These are phyloP conservation scores for Lasiodiplodia theobromae DNA, from an alignment of 2,329 filamentous ascomycete species.

Conservation along the genomic window DNA sequence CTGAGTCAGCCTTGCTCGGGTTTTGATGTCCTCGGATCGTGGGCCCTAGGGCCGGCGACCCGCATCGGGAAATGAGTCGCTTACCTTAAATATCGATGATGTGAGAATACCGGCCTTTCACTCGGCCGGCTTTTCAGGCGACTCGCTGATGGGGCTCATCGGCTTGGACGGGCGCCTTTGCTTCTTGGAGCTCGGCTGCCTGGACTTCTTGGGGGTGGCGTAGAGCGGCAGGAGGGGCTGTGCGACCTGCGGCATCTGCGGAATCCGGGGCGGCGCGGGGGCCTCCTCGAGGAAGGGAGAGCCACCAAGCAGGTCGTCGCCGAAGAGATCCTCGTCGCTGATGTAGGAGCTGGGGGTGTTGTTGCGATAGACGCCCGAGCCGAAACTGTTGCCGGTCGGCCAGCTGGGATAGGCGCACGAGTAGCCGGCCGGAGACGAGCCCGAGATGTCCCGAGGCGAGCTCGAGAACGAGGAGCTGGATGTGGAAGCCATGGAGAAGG, in stretches of 20 bases:
- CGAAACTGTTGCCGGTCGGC: slow-evolving; percentile 47
- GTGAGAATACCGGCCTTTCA: slow-evolving; percentile 36
- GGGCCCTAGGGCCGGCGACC: background rate
- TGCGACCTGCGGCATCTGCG: slow-evolving; percentile 37
- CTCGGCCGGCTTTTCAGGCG: slow-evolving; percentile 46
- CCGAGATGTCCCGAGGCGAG: slow-evolving; percentile 26
- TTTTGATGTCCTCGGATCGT: background rate
- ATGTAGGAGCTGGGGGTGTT: slow-evolving; percentile 50
- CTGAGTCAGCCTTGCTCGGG: slow-evolving; percentile 16
- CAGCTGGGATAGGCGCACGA: slow-evolving; percentile 51
- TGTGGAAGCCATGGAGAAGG: slow-evolving; percentile 44
- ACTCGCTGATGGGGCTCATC: slow-evolving; percentile 52
- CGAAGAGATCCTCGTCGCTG: slow-evolving; percentile 51
- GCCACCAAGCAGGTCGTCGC: slow-evolving; percentile 45
- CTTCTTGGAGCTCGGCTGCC: slow-evolving; percentile 50
- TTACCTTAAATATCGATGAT: slow-evolving; percentile 25
- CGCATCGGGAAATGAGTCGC: slow-evolving; percentile 8
- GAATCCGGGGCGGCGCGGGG: slow-evolving; percentile 48
- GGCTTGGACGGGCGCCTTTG: slow-evolving; percentile 49
- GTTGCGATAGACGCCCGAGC: slow-evolving; percentile 36
- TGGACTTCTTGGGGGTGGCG: slow-evolving; percentile 47
- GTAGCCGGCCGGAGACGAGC: slow-evolving; percentile 38
- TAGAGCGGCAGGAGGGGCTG: slow-evolving; percentile 49
- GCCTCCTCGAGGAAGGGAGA: slow-evolving; percentile 47
- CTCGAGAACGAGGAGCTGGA: slow-evolving; percentile 43